Percentiles rank a stretch among this genome's conserved stretches.
Conservation (phyloP, 202 grass and related monocot genomes). For the Brachypodium distachyon region DNA sequence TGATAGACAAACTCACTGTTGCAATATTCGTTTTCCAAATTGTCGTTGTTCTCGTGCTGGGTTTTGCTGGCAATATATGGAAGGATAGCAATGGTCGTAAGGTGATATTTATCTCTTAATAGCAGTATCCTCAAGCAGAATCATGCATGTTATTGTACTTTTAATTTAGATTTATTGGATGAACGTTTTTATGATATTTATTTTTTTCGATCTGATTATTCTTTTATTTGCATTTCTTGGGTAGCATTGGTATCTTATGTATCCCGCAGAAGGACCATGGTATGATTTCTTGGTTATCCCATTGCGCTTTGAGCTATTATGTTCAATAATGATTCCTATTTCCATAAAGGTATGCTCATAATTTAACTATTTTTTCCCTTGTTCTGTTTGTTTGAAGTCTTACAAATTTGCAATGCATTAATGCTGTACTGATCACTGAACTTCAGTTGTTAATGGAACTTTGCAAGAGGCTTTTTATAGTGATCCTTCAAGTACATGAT, state of each 20-base stretch:
- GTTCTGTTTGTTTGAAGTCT: neutral
- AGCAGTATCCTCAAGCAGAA: neutral
- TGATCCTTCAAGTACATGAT: neutral
- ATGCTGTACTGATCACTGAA: neutral
- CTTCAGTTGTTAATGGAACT: neutral
- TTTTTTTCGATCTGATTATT: conserved; percentile 21
- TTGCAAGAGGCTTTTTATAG: conserved; percentile 5
- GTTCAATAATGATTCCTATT: conserved; percentile 99
- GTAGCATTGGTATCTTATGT: conserved; percentile 91
- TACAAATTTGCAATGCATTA: conserved; percentile 3
- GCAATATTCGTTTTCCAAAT: conserved; percentile 89
- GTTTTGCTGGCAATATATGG: conserved; percentile 79
- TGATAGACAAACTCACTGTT: conserved; percentile 85
- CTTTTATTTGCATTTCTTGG: neutral
- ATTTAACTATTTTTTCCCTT: conserved; percentile 8
- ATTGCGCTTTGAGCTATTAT: conserved; percentile 80
- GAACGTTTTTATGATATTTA: neutral
- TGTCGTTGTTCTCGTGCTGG: conserved; percentile 53
- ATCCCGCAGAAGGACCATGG: conserved; percentile 64
- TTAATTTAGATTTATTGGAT: neutral
- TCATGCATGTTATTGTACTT: neutral
- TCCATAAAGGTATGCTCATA: conserved; percentile 75
- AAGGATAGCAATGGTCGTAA: conserved; percentile 56
- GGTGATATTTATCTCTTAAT: conserved; percentile 35
- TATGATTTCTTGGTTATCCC: conserved; percentile 82